These are phyloP conservation scores for Chaetomiaceae sp. DNA, from an alignment of 2,329 filamentous ascomycete species.

Conservation along the genomic window DNA sequence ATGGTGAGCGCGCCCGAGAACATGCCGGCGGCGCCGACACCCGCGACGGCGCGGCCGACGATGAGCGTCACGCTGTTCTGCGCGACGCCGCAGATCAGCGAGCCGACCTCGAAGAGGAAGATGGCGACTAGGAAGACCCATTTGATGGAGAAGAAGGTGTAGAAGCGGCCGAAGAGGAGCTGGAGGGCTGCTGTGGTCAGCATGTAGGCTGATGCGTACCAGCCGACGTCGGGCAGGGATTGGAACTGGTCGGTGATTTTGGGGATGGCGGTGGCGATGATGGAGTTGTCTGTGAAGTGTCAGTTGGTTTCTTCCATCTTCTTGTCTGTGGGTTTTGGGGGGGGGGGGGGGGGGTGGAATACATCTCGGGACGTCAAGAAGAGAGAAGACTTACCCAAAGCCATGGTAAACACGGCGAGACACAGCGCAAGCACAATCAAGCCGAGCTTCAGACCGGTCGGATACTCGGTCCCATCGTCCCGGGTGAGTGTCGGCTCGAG, in stretches of 20 bases:
- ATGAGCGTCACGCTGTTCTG: constrained; percentile 29
- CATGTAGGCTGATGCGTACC: constrained; percentile 41
- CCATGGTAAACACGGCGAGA: constrained; percentile 41
- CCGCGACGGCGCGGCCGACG: constrained; percentile 29
- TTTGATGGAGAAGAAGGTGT: constrained; percentile 39
- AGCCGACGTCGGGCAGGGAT: constrained; percentile 41
- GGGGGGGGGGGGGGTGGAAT: too few relatives aligned
- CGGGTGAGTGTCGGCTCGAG: constrained; percentile 30
- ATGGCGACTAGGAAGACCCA: constrained; percentile 34
- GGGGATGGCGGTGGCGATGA: constrained; percentile 37
- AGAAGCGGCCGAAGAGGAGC: constrained; percentile 35
- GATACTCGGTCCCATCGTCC: constrained; percentile 37
- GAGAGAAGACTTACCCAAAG: constrained; percentile 32
- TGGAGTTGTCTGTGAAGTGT: constrained; percentile 28
- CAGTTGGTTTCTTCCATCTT: background rate
- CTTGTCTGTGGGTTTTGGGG: too few relatives aligned
- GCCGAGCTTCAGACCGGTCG: constrained; percentile 32
- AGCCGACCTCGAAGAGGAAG: constrained; percentile 38
- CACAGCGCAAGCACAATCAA: constrained; percentile 42
- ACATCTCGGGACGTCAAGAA: background rate
- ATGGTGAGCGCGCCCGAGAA: constrained; percentile 40
- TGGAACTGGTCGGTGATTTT: constrained; percentile 37
- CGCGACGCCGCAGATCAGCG: constrained; percentile 34
- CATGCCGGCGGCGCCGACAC: constrained; percentile 36
- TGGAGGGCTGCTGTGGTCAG: constrained; percentile 37